A percentile compares a stretch with the other conserved stretches of the same genome.
phyloP scores from a whole-genome alignment of 768 basidiomycete genomes.

The Termitomyces sp. region DNA sequence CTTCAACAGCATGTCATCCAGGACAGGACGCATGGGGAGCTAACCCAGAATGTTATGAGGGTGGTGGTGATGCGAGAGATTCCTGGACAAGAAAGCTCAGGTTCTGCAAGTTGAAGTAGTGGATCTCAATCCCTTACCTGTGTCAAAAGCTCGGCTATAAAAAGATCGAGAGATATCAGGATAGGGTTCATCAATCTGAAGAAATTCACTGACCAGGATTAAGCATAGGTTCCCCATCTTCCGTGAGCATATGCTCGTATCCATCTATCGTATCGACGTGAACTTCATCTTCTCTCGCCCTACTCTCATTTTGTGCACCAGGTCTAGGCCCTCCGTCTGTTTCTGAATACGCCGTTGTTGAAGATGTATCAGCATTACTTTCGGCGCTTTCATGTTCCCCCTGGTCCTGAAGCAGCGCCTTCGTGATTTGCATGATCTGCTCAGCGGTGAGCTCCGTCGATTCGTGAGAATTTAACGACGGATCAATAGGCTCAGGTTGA shows the following conservation, averaged over 20 bases:
- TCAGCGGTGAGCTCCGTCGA: conserved; percentile 18
- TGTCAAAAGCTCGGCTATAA: conserved; percentile 53
- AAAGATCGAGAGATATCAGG: conserved; percentile 2
- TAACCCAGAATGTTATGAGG: conserved; percentile 28
- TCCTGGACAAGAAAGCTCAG: conserved; percentile 31
- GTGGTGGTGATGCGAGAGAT: conserved; percentile 67
- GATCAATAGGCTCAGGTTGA: conserved; percentile 16
- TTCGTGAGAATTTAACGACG: conserved; percentile 18
- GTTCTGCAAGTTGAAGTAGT: conserved; percentile 3
- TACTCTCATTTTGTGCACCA: conserved; percentile 1
- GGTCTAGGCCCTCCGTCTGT: neutral
- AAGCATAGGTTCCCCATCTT: conserved; percentile 63
- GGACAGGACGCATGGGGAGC: neutral
- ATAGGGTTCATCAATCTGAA: neutral
- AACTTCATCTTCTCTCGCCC: neutral
- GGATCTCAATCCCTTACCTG: conserved; percentile 34
- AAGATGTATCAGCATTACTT: conserved; percentile 10
- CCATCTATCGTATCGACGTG: conserved; percentile 14
- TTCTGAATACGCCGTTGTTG: conserved; percentile 8
- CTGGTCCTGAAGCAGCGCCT: conserved; percentile 29
- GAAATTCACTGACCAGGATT: conserved; percentile 50
- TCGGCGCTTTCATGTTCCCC: conserved; percentile 23
- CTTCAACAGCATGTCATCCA: conserved; percentile 2
- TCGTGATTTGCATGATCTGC: conserved; percentile 20
- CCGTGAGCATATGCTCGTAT: conserved; percentile 50